A percentile compares a stretch with the other conserved stretches of the same genome.
phyloP scores from a whole-genome alignment of 2,329 filamentous ascomycete genomes.

The Aspergillus sp. region DNA sequence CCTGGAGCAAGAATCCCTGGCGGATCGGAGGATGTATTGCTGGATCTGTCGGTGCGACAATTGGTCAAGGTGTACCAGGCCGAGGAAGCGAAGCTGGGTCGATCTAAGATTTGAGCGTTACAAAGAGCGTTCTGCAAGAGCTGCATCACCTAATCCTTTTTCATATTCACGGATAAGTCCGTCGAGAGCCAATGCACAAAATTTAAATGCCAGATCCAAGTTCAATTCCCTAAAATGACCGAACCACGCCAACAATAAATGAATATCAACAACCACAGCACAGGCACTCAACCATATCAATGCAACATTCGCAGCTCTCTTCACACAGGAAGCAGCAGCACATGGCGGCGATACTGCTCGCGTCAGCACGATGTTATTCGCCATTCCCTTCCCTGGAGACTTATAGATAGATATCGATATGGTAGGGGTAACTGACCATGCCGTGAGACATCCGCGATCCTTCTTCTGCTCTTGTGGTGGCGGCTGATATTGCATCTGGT shows the following conservation, averaged over 20 bases:
- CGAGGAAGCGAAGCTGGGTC: constrained; percentile 23
- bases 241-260: neutral
- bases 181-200: too few relatives aligned
- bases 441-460: constrained; percentile 13
- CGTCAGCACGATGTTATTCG: neutral
- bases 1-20: constrained; percentile 56
- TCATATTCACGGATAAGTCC: too few relatives aligned
- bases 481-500: constrained; percentile 11
- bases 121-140: too few relatives aligned
- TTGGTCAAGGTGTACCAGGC: constrained; percentile 57
- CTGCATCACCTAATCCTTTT: too few relatives aligned
- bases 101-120: constrained; percentile 17
- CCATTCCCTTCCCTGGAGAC: neutral
- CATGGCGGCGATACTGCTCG: constrained; percentile 10
- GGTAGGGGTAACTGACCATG: constrained; percentile 5
- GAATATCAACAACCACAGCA: constrained; percentile 7
- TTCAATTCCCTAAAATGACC: neutral
- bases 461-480: constrained; percentile 10
- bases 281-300: constrained; percentile 10
- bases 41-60: constrained; percentile 62
- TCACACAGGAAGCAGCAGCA: constrained; percentile 17
- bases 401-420: neutral
- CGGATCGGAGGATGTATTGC: constrained; percentile 64
- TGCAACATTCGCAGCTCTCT: constrained; percentile 13
- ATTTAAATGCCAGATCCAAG: too few relatives aligned